Evolutionary conservation across 1,284 basidiomycete genomes (phyloP).

Genomic region (Rugosomyces carneus): DNA sequence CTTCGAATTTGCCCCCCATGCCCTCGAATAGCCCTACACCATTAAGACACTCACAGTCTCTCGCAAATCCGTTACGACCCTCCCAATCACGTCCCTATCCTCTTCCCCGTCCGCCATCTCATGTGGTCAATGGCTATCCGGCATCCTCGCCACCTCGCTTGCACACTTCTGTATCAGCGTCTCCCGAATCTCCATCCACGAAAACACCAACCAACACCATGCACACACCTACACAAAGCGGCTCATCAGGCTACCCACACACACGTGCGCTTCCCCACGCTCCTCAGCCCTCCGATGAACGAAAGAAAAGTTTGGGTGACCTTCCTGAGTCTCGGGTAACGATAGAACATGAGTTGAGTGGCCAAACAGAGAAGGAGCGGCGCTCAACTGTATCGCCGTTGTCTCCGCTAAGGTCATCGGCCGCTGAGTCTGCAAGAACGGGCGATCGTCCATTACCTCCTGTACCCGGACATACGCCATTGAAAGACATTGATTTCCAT

Average conservation of each 20-base stretch:
- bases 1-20: not conserved
- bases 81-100: not conserved
- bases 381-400: slow-evolving; percentile 3
- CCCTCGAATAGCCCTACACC: not conserved
- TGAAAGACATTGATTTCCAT: not conserved
- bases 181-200: not conserved
- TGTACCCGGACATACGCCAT: slow-evolving; percentile 7
- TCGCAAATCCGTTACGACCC: not conserved
- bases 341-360: slow-evolving; percentile 3
- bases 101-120: slow-evolving; percentile 1
- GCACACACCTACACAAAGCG: not conserved
- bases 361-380: slow-evolving; percentile 4
- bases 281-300: not conserved
- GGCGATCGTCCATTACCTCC: slow-evolving; percentile 4
- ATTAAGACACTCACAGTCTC: not conserved
- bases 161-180: slow-evolving; percentile 9
- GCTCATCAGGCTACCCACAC: not conserved
- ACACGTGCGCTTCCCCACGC: slow-evolving; percentile 5
- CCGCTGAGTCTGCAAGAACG: not conserved
- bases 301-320: slow-evolving; percentile 14
- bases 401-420: not conserved
- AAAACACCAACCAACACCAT: not conserved
- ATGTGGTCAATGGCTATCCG: slow-evolving; percentile 6
- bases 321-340: slow-evolving; percentile 5
- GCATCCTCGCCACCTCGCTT: slow-evolving; percentile 7